Evolutionary conservation across 495 filamentous ascomycete species (phyloP), one percentile per base, ranked within the genome.

Genomic region (Tetracladium marchalianum): DNA sequence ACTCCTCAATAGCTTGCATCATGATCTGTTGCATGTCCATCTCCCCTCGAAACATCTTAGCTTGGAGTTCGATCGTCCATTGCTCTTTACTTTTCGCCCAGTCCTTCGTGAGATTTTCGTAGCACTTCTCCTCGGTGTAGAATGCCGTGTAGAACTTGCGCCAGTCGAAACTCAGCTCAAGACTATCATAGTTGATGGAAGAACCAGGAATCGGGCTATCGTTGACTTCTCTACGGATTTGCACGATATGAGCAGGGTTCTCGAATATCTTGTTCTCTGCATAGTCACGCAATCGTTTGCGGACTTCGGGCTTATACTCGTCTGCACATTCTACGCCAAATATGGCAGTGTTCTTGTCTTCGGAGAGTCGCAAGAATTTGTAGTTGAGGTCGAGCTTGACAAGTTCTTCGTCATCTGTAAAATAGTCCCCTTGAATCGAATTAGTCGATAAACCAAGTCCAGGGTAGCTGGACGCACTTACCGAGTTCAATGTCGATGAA

Each of bases 81-180:
- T 15, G 22, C 32, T 35, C 24, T 17, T 51, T 35, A 1, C 31
- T 16, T 9, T 46, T 27, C 7, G 35, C 18, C 43, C 42, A 51
- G 9, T 35, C 37, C 1, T 33, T 18, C n/a, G 27, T 35, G 15
- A 35, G 32, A 6, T 18, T 15, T n/a, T 46, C 13, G n/a, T 35
- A 41, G 5, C 41, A 8, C 9, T 41, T 3, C 18, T 51, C 49
- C 32, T 51, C 49, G 1, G 37, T 42, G 16, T 40, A 51, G 17
- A 51, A 51, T 31, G 13, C 12, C 10, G 49, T 51, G 15, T 36
- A 46, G 13, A 51, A 6, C 1, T 27, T 43, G 0, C 43, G 38
- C 49, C 49, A 51, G 32, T 51, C 41, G 34, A 43, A 51, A 16
- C 12, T 46, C 37, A 51, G 8, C 31, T 43, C 13, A 4, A 35